A percentile compares a stretch with the other conserved stretches of the same genome.
Evolutionary conservation across 768 basidiomycete genomes (phyloP).

Genomic region (Collybia sp.): DNA sequence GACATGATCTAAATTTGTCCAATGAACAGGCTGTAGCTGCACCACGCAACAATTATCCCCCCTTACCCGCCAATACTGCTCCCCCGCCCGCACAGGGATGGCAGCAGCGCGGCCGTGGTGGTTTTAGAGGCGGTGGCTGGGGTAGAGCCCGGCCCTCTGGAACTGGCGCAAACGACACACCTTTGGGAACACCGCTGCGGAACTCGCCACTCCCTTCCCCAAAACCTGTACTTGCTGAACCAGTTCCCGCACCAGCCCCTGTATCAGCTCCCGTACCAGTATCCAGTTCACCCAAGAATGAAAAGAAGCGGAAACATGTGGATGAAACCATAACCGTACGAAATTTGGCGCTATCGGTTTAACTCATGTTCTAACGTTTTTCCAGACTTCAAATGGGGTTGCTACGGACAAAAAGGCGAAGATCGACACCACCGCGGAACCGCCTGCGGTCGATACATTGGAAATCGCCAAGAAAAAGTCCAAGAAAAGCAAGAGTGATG

Average conservation of each 20-base stretch:
- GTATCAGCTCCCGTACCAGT: constrained; percentile 1
- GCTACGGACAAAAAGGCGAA: constrained; percentile 25
- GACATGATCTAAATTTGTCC: constrained; percentile 1
- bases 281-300: constrained; percentile 20
- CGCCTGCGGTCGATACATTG: constrained; percentile 16
- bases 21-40: constrained; percentile 7
- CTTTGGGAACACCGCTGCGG: constrained; percentile 57
- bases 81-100: constrained; percentile 12
- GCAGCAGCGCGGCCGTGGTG: constrained; percentile 16
- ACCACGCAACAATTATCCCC: constrained; percentile 18
- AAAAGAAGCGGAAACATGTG: constrained; percentile 30
- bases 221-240: constrained; percentile 7
- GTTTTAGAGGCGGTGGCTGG: constrained; percentile 29
- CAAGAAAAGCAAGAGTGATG: constrained; percentile 10
- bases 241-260: constrained; percentile 8
- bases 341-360: too few relatives aligned
- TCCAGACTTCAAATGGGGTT: too few relatives aligned
- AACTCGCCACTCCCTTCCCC: constrained; percentile 22
- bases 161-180: constrained; percentile 70
- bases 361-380: too few relatives aligned
- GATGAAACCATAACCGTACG: too few relatives aligned
- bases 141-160: constrained; percentile 20
- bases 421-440: constrained; percentile 8
- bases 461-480: constrained; percentile 24
- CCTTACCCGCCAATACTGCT: constrained; percentile 7